Base-by-base conservation (phyloP, 202 grass and related monocot species). In the Tripidium arundinaceum region DNA sequence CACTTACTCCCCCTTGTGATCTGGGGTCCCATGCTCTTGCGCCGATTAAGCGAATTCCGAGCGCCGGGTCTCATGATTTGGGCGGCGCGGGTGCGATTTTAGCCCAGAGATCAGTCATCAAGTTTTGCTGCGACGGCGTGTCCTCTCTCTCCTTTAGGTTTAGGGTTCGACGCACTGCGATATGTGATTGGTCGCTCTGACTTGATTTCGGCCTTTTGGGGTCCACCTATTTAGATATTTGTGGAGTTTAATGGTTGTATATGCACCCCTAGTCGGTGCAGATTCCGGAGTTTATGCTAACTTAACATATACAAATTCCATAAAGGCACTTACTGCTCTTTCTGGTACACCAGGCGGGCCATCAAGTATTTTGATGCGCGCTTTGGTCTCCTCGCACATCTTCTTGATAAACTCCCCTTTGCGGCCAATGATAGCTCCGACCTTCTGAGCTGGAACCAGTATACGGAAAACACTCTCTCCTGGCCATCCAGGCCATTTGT, bases 351-450 rank as follows among this genome's bases (percentile, higher is more conserved):
- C 86, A 73, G 88, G 91, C 67, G 94, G 94, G 27, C 83, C 92
- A 62, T 98, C 92, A 13, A 98, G 94, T 47, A 98, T 87, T 89
- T 94, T 98, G 58, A 98, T 98, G 72, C 94, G 92, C 65, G 94
- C 87, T 80, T 73, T 90, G 12, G 94, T 92, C 77, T 97, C 94
- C 75, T 97, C 94, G 7, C 89, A 92, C 87, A 98, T 94, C 78
- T 63, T 98, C 65, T 94, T 98, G 33, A 98, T 98, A 61, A 87
- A 90, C 75, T 98, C 94, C 63, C 94, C 94, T 82, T 98, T 98
- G 50, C 92, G 94, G 2, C 94, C 94, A 77, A 98, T 98, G 36
- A 98, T 66, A n/a, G 89, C 91, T 28, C 94, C 94, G 5, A 94
- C 94, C 83, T 98, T 98, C n/a, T 7, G 89, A 79, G 38, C 68